Evolutionary conservation across 2,329 filamentous ascomycete species (phyloP), one percentile per base, ranked within the genome.

Genomic region (Aphanocladium album): DNA sequence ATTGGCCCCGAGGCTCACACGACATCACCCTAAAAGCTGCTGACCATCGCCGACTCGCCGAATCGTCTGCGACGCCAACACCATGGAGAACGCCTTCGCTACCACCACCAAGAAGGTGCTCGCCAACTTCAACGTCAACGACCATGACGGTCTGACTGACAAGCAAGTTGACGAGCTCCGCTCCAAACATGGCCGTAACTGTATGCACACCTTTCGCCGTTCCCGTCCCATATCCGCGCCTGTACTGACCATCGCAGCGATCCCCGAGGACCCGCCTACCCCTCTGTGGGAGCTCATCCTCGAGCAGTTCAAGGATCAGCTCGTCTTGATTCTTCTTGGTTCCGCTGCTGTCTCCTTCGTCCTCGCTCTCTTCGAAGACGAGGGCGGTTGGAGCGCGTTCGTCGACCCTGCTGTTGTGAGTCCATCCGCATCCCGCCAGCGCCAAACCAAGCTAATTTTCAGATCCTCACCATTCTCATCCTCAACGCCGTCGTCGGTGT

Each of bases 291-390:
- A 98, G 77, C 87, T 99, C 64, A 91, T 99, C 60, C 83, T 99
- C 62, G 95, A 99, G 78, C 95, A 99, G 75, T 99, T 99, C 83
- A 97, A 99, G 77, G 95, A 99, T 73, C 95, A 99, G 76, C 86
- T 99, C 52, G 95, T 99, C 67, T 84, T 99, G 58, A 99, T 99
- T 68, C 83, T 99, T 23, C 84, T 99, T 54, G 95, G 87, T 59
- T 98, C 93, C 41, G 95, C 95, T 12, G 91, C 89, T 21, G 88
- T 99, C 39, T 98, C 95, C 2, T 98, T 99, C 72, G 86, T 93
- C 27, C 81, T 99, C 64, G 95, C 95, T 27, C 82, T 99, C 14
- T 92, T 99, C 67, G 95, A 99, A 73, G 89, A 95, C 49, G 90
- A 90, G 63, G 91, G 93, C 69, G 95, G 92, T 69, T 97, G 92